Evolutionary conservation across 2,329 filamentous ascomycete species (phyloP).

Genomic region (Botrytis medusae): DNA sequence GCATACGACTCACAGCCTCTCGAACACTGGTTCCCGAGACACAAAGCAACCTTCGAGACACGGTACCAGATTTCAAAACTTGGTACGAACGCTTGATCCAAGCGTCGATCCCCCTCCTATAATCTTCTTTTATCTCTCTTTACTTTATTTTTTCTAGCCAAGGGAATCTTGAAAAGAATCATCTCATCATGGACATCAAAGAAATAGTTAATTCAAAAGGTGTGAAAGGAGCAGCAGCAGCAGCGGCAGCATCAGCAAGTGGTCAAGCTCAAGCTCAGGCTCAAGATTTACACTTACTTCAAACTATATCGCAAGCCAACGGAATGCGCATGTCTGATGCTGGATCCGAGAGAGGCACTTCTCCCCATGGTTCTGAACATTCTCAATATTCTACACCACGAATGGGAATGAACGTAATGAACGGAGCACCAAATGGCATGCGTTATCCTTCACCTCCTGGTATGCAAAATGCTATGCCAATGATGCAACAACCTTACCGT

Average conservation of each 20-base stretch:
- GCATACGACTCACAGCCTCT: slow-evolving; percentile 27
- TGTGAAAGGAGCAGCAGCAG: slow-evolving; percentile 35
- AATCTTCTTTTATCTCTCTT: slow-evolving; percentile 27
- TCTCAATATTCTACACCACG: slow-evolving; percentile 40
- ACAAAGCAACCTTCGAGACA: slow-evolving; percentile 32
- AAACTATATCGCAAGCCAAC: slow-evolving; percentile 40
- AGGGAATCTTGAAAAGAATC: slow-evolving; percentile 5
- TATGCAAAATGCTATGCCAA: slow-evolving; percentile 40
- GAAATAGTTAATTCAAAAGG: slow-evolving; percentile 42
- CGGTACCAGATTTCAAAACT: slow-evolving; percentile 29
- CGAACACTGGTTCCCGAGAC: slow-evolving; percentile 36
- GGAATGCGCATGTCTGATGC: slow-evolving; percentile 39
- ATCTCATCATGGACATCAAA: slow-evolving; percentile 40
- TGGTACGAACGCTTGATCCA: slow-evolving; percentile 39
- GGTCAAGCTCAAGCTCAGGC: slow-evolving; percentile 35
- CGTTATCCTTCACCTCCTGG: slow-evolving; percentile 41
- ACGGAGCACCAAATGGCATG: slow-evolving; percentile 35
- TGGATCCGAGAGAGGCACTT: slow-evolving; percentile 40
- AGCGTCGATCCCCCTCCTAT: slow-evolving; percentile 34
- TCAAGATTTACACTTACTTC: slow-evolving; percentile 40
- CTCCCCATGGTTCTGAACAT: slow-evolving; percentile 41
- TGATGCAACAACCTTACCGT: slow-evolving; percentile 40
- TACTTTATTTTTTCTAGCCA: not conserved
- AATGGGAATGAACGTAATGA: slow-evolving; percentile 38
- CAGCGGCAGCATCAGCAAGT: slow-evolving; percentile 35